phyloP scores from a whole-genome alignment of 108 stramenopile genomes.

The Nitzschia sp. region DNA sequence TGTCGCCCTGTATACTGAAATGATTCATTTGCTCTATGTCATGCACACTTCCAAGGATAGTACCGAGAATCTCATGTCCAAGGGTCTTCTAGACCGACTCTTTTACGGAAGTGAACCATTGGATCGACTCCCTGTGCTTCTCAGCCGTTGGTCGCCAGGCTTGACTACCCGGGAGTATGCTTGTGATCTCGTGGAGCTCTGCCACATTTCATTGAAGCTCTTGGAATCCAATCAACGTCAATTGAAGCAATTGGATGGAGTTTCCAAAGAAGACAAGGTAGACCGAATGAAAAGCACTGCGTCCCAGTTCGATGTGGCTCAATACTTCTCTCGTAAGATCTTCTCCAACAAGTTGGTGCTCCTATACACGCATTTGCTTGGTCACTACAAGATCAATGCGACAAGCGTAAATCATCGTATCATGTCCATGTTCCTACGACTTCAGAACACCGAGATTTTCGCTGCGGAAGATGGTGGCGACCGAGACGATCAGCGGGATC shows the following conservation, averaged over 20 bases:
- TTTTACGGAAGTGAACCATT: slow-evolving; percentile 79
- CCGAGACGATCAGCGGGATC: slow-evolving; percentile 23
- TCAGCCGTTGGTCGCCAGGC: slow-evolving; percentile 73
- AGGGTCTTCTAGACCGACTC: slow-evolving; percentile 80
- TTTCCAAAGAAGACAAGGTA: slow-evolving; percentile 41
- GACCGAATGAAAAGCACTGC: slow-evolving; percentile 64
- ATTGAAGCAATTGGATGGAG: slow-evolving; percentile 9
- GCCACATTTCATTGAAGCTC: slow-evolving; percentile 72
- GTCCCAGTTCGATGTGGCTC: slow-evolving; percentile 67
- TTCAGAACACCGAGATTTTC: slow-evolving; percentile 59
- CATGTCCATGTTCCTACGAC: slow-evolving; percentile 67
- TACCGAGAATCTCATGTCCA: slow-evolving; percentile 79
- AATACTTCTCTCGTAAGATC: slow-evolving; percentile 68
- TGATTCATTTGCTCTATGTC: slow-evolving; percentile 70
- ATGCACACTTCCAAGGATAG: slow-evolving; percentile 76
- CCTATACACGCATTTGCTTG: slow-evolving; percentile 80
- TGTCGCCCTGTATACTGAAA: slow-evolving; percentile 76
- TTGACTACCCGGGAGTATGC: slow-evolving; percentile 73
- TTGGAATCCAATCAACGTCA: slow-evolving; percentile 54
- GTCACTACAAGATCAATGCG: slow-evolving; percentile 74
- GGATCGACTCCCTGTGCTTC: slow-evolving; percentile 69
- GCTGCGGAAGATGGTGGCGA: slow-evolving; percentile 36
- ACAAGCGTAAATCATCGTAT: slow-evolving; percentile 77
- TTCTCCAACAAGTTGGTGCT: slow-evolving; percentile 73
- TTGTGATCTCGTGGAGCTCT: slow-evolving; percentile 77